A percentile compares a stretch with the other conserved stretches of the same genome.
These are phyloP conservation scores for Cladorrhinum samala DNA, from an alignment of 495 filamentous ascomycete genomes.

Conservation along the genomic window DNA sequence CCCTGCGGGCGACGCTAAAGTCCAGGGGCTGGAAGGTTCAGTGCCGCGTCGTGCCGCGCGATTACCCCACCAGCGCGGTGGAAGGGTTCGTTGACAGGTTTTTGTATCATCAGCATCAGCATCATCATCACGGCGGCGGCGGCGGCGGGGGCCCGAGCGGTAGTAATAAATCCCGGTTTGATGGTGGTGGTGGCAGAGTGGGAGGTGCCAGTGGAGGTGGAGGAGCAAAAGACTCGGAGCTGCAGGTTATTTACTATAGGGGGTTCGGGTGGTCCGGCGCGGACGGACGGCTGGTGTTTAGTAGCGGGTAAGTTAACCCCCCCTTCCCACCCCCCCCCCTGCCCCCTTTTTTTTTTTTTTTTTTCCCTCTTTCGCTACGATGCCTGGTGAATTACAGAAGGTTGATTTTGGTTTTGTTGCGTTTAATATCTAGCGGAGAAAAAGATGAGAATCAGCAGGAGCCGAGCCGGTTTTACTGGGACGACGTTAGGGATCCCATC, in stretches of 20 bases:
- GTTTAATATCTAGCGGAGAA: too few relatives aligned
- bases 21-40: conserved; percentile 21
- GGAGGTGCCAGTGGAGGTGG: too few relatives aligned
- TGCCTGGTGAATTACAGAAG: too few relatives aligned
- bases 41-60: conserved; percentile 19
- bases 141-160: too few relatives aligned
- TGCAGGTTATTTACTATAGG: conserved; percentile 14
- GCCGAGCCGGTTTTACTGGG: conserved; percentile 26
- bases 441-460: too few relatives aligned
- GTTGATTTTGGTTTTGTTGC: too few relatives aligned
- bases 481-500: conserved; percentile 25
- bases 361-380: background rate
- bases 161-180: too few relatives aligned
- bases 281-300: conserved; percentile 21
- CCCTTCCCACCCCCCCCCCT: too few relatives aligned
- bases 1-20: conserved; percentile 20
- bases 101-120: conserved; percentile 2
- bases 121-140: background rate
- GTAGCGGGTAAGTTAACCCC: conserved; percentile 12
- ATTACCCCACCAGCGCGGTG: conserved; percentile 23
- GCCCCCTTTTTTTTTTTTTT: background rate
- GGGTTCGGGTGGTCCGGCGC: conserved; percentile 16
- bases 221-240: background rate
- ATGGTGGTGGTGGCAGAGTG: conserved; percentile 19
- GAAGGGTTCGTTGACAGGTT: conserved; percentile 23